Evolutionary conservation across 1,284 basidiomycete genomes (phyloP).

Genomic region (Athelia psychrophila): DNA sequence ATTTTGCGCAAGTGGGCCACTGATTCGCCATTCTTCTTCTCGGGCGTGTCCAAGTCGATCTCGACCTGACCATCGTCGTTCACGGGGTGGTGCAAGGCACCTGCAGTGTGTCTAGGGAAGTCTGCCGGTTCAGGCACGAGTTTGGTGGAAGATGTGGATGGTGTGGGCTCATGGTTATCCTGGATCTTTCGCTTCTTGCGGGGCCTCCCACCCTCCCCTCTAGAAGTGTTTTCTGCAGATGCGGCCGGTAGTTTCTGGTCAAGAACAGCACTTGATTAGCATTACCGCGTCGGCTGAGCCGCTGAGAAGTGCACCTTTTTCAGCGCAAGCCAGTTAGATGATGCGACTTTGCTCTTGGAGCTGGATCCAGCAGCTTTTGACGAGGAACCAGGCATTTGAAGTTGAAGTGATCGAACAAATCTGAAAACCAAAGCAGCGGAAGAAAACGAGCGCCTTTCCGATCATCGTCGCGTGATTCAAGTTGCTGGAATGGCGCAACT

Average conservation of each 20-base stretch:
- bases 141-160: background rate
- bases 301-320: constrained; percentile 35
- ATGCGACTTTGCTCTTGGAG: constrained; percentile 21
- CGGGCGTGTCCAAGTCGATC: constrained; percentile 16
- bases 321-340: constrained; percentile 49
- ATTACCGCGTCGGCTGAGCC: background rate
- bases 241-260: constrained; percentile 5
- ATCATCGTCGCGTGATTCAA: background rate
- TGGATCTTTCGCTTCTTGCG: constrained; percentile 32
- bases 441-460: too few relatives aligned
- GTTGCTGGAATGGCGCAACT: too few relatives aligned
- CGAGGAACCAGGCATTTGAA: background rate
- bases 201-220: constrained; percentile 4
- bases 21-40: constrained; percentile 45
- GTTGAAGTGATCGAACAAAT: constrained; percentile 3
- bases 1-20: constrained; percentile 44
- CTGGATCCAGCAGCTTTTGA: too few relatives aligned
- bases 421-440: background rate
- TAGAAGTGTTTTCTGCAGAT: constrained; percentile 6
- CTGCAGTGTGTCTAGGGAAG: background rate
- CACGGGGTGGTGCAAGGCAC: too few relatives aligned
- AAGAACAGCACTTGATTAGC: constrained; percentile 4
- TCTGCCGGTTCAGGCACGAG: background rate
- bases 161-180: constrained; percentile 6
- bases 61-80: constrained; percentile 2